These are phyloP conservation scores for Apophysomyces sp. DNA, from an alignment of 371 early-diverging fungal genomes.

Conservation along the genomic window DNA sequence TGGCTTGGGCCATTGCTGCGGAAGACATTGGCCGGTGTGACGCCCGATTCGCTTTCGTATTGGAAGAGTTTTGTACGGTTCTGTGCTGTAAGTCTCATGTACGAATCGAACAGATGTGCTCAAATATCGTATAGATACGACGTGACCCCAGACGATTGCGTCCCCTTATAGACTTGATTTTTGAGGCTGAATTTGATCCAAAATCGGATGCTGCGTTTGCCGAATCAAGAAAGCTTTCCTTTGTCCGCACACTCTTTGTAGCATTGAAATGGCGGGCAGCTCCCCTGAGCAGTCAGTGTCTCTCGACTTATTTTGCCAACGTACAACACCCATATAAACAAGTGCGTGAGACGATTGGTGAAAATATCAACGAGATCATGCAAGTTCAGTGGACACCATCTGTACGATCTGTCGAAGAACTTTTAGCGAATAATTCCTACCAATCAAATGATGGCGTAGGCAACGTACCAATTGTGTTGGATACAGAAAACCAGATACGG, in stretches of 20 bases:
- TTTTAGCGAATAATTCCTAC: slow-evolving; percentile 34
- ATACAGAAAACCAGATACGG: slow-evolving; percentile 25
- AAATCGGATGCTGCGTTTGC: slow-evolving; percentile 79
- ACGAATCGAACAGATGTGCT: neutral
- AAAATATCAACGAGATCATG: slow-evolving; percentile 64
- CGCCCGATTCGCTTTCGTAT: slow-evolving; percentile 68
- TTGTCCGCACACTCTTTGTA: slow-evolving; percentile 59
- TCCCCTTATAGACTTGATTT: slow-evolving; percentile 68
- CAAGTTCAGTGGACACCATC: slow-evolving; percentile 70
- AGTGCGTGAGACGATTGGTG: slow-evolving; percentile 80
- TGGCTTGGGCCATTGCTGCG: slow-evolving; percentile 61
- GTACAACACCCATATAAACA: slow-evolving; percentile 86
- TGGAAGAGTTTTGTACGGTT: slow-evolving; percentile 73
- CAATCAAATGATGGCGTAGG: slow-evolving; percentile 31
- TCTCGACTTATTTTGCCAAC: slow-evolving; percentile 54
- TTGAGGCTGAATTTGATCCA: slow-evolving; percentile 71
- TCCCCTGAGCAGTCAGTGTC: slow-evolving; percentile 41
- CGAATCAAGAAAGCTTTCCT: slow-evolving; percentile 76
- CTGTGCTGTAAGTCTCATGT: slow-evolving; percentile 29
- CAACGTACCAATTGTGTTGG: slow-evolving; percentile 36
- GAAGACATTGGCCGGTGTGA: slow-evolving; percentile 53
- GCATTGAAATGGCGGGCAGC: slow-evolving; percentile 69
- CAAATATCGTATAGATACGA: slow-evolving; percentile 25
- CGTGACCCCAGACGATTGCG: slow-evolving; percentile 85
- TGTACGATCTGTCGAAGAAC: slow-evolving; percentile 29